Evolutionary conservation across 768 basidiomycete species (phyloP).

Genomic region (Lepiota subincarnata): DNA sequence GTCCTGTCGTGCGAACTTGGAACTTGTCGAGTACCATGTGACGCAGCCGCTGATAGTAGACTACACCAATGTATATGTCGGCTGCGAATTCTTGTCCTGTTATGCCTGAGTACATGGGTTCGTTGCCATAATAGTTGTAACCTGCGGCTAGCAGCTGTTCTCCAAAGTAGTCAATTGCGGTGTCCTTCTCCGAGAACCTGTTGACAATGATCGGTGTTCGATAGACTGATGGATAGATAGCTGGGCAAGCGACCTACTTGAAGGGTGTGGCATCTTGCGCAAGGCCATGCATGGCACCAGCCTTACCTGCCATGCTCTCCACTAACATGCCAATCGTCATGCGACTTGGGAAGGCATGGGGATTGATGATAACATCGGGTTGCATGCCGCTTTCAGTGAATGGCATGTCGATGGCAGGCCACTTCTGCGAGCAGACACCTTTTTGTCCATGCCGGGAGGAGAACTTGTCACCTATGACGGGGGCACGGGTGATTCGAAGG

Average conservation of each 20-base stretch:
- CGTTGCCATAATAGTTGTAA: constrained; percentile 98
- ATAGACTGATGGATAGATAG: constrained; percentile 5
- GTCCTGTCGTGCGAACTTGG: constrained; percentile 97
- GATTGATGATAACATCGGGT: constrained; percentile 99
- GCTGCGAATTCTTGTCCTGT: constrained; percentile 98
- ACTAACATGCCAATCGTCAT: constrained; percentile 99
- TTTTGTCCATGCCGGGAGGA: constrained; percentile 99
- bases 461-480: constrained; percentile 99
- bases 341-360: constrained; percentile 97
- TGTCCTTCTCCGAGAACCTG: constrained; percentile 94
- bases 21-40: constrained; percentile 99
- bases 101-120: constrained; percentile 99
- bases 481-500: constrained; percentile 87
- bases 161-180: constrained; percentile 97
- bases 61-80: constrained; percentile 97
- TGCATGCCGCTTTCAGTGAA: constrained; percentile 99
- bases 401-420: constrained; percentile 98
- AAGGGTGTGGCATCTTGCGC: constrained; percentile 99
- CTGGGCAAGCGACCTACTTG: constrained; percentile 53
- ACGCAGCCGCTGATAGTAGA: constrained; percentile 96
- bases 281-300: constrained; percentile 96
- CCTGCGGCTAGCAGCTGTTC: constrained; percentile 90
- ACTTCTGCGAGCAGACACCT: constrained; percentile 99
- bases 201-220: constrained; percentile 2
- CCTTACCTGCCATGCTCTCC: constrained; percentile 99